Percentiles rank a stretch among this genome's conserved stretches.
Conservation (phyloP, 192 early-diverging fungal genomes). For the Coemansia sp. region DNA sequence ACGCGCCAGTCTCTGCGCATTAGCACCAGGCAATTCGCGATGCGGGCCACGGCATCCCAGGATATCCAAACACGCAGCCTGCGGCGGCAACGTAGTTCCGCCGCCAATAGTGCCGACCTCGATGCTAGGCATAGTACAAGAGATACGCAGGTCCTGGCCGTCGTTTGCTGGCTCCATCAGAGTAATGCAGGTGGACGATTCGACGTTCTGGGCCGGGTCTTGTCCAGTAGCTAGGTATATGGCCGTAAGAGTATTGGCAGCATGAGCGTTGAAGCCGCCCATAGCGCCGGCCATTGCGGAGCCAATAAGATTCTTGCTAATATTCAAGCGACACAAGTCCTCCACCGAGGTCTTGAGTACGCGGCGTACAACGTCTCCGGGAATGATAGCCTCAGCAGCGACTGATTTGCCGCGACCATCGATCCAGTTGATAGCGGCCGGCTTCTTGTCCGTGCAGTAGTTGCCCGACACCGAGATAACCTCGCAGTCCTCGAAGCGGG, state of each 20-base stretch:
- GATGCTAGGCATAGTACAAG: slow-evolving; percentile 91
- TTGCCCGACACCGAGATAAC: slow-evolving; percentile 87
- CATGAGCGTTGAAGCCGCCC: slow-evolving; percentile 94
- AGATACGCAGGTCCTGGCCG: slow-evolving; percentile 80
- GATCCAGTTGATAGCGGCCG: slow-evolving; percentile 97
- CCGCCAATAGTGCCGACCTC: slow-evolving; percentile 95
- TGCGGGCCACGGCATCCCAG: slow-evolving; percentile 86
- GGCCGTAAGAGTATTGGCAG: slow-evolving; percentile 91
- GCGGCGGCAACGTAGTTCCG: slow-evolving; percentile 82
- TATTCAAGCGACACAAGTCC: slow-evolving; percentile 78
- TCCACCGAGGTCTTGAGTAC: slow-evolving; percentile 87
- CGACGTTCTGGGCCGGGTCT: slow-evolving; percentile 96
- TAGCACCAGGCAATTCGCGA: slow-evolving; percentile 74
- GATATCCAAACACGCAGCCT: slow-evolving; percentile 86
- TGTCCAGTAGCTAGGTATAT: slow-evolving; percentile 91
- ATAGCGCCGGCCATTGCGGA: slow-evolving; percentile 92
- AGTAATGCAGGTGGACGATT: slow-evolving; percentile 91
- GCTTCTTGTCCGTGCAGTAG: slow-evolving; percentile 97
- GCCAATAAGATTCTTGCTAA: slow-evolving; percentile 89
- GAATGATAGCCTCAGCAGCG: slow-evolving; percentile 83
- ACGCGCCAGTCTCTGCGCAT: slow-evolving; percentile 83
- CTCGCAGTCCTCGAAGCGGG: slow-evolving; percentile 72
- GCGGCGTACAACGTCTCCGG: slow-evolving; percentile 72
- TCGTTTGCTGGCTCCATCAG: slow-evolving; percentile 87
- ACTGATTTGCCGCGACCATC: slow-evolving; percentile 95